Percentiles rank a stretch among this genome's conserved stretches.
phyloP scores from a whole-genome alignment of 148 eudicot species.

The Bassia scoparia region DNA sequence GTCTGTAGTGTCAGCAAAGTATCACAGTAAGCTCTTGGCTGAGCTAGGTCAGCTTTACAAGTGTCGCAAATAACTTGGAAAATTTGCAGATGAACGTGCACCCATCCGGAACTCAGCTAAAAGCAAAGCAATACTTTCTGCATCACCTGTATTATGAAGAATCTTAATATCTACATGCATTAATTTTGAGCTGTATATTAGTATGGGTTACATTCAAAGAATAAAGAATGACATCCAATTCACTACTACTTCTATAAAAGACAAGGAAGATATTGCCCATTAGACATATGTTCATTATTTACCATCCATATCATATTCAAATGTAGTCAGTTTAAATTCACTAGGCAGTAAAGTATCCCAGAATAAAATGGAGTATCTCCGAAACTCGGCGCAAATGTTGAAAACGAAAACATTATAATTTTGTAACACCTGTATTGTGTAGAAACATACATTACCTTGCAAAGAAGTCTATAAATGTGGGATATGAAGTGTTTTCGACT shows the following conservation, averaged over 20 bases:
- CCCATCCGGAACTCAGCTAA: conserved; percentile 96
- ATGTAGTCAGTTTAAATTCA: not conserved
- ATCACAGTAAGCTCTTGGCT: conserved; percentile 86
- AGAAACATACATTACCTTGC: conserved; percentile 54
- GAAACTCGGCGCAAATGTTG: not conserved
- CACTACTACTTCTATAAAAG: not conserved
- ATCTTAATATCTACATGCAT: conserved; percentile 15
- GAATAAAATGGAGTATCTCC: not conserved
- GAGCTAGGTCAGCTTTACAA: conserved; percentile 76
- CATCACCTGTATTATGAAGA: conserved; percentile 63
- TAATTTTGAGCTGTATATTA: conserved; percentile 2
- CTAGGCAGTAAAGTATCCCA: not conserved
- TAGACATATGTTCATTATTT: not conserved
- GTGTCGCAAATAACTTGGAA: conserved; percentile 80
- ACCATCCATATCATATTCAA: not conserved
- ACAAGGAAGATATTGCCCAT: not conserved
- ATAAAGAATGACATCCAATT: not conserved
- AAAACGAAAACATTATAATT: not conserved
- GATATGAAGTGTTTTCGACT: conserved; percentile 91
- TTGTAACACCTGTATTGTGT: not conserved
- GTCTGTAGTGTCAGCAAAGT: conserved; percentile 76
- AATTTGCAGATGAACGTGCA: conserved; percentile 86
- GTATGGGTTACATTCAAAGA: not conserved
- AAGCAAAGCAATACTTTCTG: conserved; percentile 89
- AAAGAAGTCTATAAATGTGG: conserved; percentile 90